phyloP scores from a whole-genome alignment of 192 early-diverging fungal genomes.

The Gaertneriomyces sp. region DNA sequence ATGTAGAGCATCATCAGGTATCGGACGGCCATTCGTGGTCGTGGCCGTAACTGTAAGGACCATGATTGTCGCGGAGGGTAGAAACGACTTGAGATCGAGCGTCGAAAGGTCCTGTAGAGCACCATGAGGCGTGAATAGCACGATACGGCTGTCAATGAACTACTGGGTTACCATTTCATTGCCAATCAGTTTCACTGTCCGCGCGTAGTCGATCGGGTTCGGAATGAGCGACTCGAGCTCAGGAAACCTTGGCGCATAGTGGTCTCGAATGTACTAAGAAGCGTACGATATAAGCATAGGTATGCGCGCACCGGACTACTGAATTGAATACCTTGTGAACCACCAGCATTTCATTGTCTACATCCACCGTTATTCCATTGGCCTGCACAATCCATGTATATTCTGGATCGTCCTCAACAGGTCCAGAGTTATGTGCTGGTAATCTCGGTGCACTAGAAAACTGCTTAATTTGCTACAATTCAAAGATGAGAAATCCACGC shows the following conservation, averaged over 20 bases:
- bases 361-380: constrained; percentile 77
- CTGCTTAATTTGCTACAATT: constrained; percentile 47
- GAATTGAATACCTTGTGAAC: constrained; percentile 70
- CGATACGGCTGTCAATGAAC: neutral
- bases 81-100: constrained; percentile 70
- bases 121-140: neutral
- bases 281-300: neutral
- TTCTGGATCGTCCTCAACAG: constrained; percentile 82
- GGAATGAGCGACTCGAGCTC: constrained; percentile 89
- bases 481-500: neutral
- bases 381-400: constrained; percentile 81
- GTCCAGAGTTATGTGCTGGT: constrained; percentile 49
- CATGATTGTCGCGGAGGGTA: constrained; percentile 80
- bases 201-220: constrained; percentile 84
- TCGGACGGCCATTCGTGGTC: constrained; percentile 68
- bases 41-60: constrained; percentile 86
- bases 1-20: constrained; percentile 59
- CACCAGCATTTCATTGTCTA: constrained; percentile 83
- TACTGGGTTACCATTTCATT: constrained; percentile 47
- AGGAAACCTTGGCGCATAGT: constrained; percentile 83
- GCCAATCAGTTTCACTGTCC: constrained; percentile 75
- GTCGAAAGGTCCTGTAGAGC: constrained; percentile 66
- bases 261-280: constrained; percentile 78
- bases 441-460: constrained; percentile 38
- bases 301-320: neutral